Evolutionary conservation across 2,329 filamentous ascomycete species (phyloP), one percentile per base, ranked within the genome.

Genomic region (Aspergillus sp.): DNA sequence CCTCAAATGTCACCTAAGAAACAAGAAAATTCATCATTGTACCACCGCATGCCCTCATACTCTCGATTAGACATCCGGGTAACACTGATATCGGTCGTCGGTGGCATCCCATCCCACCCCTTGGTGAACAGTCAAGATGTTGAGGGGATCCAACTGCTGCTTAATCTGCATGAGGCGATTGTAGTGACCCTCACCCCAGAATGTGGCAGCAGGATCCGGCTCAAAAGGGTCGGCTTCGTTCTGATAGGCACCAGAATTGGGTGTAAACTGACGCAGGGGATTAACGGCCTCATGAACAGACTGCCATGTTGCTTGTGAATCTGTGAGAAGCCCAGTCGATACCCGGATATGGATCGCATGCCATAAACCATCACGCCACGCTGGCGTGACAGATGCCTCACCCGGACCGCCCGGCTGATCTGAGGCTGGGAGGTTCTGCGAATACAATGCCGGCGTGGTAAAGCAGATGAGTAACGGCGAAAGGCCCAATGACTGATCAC

Each of bases 301-400:
- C 47, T 47, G 50, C 46, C 55, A 59, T 16, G 52, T 51, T 11
- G 47, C 31, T 19, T 46, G 45, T 1, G 56, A 54, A 16, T 55
- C 43, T 14, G 45, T 54, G n/a, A 45, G 52, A 29, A 23, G 46
- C 20, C 50, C 36, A 31, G 51, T 51, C 38, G 48, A 49, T 47
- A 40, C 19, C 19, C 50, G 47, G 9, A 44, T 49, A 38, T 55
- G 49, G 13, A 59, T 52, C 10, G 60, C 51, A 44, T 62, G 59
- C 59, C 59, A 62, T 14, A 60, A 44, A 5, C 52, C 50, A 10
- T 58, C 47, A 40, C 59, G 52, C 59, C 59, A 62, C 21, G 54
- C 52, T 16, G 59, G 59, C 16, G 58, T 56, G 17, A 60, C 49
- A 1, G 59, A 60, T 13, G 59, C 40, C 6, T 57, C 58, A 2